Conservation (phyloP, 108 stramenopile species). For the Skeletonema potamos region DNA sequence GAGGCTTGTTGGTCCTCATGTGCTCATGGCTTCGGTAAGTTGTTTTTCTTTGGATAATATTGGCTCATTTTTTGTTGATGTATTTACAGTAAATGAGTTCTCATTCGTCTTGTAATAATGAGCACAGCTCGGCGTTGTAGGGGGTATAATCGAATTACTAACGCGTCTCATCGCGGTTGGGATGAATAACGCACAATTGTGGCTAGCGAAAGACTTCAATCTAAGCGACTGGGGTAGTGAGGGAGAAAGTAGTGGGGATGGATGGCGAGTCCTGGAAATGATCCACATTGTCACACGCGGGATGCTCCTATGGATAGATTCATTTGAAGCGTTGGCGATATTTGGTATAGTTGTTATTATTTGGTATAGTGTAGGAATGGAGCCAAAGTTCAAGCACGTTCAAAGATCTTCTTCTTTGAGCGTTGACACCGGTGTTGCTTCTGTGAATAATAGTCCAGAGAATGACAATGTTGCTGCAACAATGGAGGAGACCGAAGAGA, state of each 20-base stretch:
- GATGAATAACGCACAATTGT: conserved; percentile 41
- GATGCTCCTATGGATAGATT: conserved; percentile 49
- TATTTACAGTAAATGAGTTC: neutral
- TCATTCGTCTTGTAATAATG: neutral
- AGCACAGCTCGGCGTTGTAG: conserved; percentile 56
- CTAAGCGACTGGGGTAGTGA: conserved; percentile 58
- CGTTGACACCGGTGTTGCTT: neutral
- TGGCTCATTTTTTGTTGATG: neutral
- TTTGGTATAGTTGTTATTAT: conserved; percentile 35
- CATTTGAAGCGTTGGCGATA: conserved; percentile 46
- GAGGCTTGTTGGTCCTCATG: conserved; percentile 53
- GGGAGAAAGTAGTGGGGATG: conserved; percentile 48
- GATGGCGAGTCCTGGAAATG: conserved; percentile 78
- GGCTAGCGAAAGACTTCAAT: conserved; percentile 68
- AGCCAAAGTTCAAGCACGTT: conserved; percentile 6
- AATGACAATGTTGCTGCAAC: neutral
- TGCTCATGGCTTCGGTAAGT: conserved; percentile 49
- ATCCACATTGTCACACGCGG: conserved; percentile 47
- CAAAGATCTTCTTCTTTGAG: neutral
- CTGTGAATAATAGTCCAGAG: neutral
- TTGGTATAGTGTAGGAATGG: conserved; percentile 35
- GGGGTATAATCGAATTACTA: conserved; percentile 64
- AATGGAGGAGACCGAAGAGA: neutral
- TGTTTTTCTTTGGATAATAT: neutral
- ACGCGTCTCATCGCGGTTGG: conserved; percentile 60